These are phyloP conservation scores for Coniochaeta sp. DNA, from an alignment of 2,329 filamentous ascomycete species.

Conservation along the genomic window DNA sequence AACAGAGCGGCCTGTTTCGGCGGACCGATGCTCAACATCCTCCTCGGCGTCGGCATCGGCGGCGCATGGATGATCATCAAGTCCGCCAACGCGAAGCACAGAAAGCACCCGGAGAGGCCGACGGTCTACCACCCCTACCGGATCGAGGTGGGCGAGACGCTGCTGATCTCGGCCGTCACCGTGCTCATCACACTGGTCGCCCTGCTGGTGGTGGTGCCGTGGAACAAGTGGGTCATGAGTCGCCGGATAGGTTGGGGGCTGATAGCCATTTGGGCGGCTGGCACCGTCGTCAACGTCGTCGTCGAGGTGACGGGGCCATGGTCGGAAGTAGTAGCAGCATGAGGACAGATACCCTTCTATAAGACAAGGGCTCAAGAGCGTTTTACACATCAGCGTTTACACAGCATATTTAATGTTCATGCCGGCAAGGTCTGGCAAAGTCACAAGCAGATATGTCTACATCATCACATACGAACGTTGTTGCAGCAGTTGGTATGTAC, in stretches of 20 bases:
- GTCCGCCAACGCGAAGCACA: slow-evolving; percentile 56
- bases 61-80: slow-evolving; percentile 81
- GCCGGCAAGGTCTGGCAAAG: no score
- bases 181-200: slow-evolving; percentile 73
- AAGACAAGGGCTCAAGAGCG: no score
- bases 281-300: slow-evolving; percentile 73
- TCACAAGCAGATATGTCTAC: no score
- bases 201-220: slow-evolving; percentile 71
- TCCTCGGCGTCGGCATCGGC: slow-evolving; percentile 87
- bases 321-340: slow-evolving; percentile 28
- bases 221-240: slow-evolving; percentile 82
- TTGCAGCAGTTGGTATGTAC: background rate
- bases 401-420: background rate
- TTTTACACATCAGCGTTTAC: no score
- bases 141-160: slow-evolving; percentile 75
- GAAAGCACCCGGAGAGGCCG: slow-evolving; percentile 58
- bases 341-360: background rate
- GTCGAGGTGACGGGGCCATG: slow-evolving; percentile 63
- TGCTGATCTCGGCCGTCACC: slow-evolving; percentile 80
- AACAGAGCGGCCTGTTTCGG: slow-evolving; percentile 81
- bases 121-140: slow-evolving; percentile 69
- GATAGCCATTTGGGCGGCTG: slow-evolving; percentile 72
- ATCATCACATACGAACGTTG: no score
- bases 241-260: slow-evolving; percentile 73
- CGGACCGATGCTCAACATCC: slow-evolving; percentile 96